These are phyloP conservation scores for Amanita rubescens DNA, from an alignment of 768 basidiomycete species.

Conservation along the genomic window DNA sequence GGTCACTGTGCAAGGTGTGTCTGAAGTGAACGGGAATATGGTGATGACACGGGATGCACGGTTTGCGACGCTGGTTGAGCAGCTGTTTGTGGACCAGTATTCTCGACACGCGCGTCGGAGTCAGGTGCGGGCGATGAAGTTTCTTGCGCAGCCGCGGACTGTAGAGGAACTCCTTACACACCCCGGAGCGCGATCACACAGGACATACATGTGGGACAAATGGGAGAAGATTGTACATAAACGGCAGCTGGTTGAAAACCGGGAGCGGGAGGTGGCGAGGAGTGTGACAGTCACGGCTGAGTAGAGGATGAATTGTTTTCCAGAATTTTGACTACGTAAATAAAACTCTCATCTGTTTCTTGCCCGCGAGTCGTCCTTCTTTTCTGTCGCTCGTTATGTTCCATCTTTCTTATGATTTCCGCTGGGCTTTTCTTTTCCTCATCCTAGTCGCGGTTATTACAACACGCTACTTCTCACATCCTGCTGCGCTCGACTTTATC, in stretches of 20 bases:
- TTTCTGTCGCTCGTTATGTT: not conserved
- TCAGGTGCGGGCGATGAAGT: not conserved
- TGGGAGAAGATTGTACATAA: not conserved
- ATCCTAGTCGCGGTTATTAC: constrained; percentile 48
- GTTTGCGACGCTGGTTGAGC: constrained; percentile 4
- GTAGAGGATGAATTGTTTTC: not conserved
- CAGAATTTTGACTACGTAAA: not conserved
- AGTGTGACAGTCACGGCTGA: not conserved
- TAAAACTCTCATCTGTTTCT: not conserved
- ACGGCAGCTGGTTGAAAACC: not conserved
- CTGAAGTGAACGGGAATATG: not conserved
- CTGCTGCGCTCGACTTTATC: constrained; percentile 36
- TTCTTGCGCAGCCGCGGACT: not conserved
- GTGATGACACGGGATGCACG: not conserved
- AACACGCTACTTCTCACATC: constrained; percentile 44
- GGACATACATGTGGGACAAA: not conserved
- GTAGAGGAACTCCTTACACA: not conserved
- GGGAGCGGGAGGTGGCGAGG: not conserved
- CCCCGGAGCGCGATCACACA: not conserved
- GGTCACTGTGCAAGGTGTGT: not conserved
- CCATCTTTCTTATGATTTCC: not conserved
- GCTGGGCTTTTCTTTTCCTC: constrained; percentile 34
- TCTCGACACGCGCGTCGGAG: not conserved
- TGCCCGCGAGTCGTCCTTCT: not conserved
- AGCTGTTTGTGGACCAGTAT: not conserved